Conservation (phyloP, 441 rosid genomes). For the Erodium trifolium region DNA sequence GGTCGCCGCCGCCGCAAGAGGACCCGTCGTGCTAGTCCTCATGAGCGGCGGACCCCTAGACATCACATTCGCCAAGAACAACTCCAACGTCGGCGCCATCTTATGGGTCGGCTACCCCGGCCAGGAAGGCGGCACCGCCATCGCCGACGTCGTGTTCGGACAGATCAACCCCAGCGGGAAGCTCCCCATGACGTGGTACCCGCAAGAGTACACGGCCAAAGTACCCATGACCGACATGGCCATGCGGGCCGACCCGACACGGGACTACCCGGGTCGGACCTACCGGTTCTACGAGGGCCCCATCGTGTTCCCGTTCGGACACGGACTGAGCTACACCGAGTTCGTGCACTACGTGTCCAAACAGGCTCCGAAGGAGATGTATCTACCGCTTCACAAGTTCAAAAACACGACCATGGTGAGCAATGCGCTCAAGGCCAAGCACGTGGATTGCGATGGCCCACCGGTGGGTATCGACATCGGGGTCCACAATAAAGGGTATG, state of each 20-base stretch:
- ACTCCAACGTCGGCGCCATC: conserved; percentile 47
- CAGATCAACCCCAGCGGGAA: conserved; percentile 57
- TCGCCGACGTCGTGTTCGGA: conserved; percentile 55
- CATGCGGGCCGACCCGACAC: conserved; percentile 35
- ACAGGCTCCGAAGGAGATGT: conserved; percentile 32
- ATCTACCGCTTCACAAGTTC: conserved; percentile 27
- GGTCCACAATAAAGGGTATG: conserved; percentile 48
- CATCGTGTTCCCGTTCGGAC: conserved; percentile 70
- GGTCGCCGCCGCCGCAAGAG: conserved; percentile 47
- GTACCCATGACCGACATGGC: conserved; percentile 67
- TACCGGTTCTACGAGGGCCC: conserved; percentile 83
- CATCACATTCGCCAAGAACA: conserved; percentile 49
- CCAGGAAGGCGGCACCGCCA: conserved; percentile 69
- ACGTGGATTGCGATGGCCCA: conserved; percentile 43
- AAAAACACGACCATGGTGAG: conserved; percentile 33
- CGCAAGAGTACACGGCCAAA: conserved; percentile 46
- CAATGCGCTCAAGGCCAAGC: conserved; percentile 37
- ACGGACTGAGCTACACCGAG: conserved; percentile 59
- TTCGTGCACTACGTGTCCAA: conserved; percentile 36
- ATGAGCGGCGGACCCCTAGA: conserved; percentile 68
- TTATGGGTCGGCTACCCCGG: conserved; percentile 75
- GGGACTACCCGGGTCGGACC: conserved; percentile 56
- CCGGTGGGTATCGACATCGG: conserved; percentile 39
- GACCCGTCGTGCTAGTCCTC: conserved; percentile 45
- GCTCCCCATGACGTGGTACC: conserved; percentile 73